A percentile compares a stretch with the other conserved stretches of the same genome.
Conservation (phyloP, 2,329 filamentous ascomycete genomes). For the Elsinoe fawcettii region DNA sequence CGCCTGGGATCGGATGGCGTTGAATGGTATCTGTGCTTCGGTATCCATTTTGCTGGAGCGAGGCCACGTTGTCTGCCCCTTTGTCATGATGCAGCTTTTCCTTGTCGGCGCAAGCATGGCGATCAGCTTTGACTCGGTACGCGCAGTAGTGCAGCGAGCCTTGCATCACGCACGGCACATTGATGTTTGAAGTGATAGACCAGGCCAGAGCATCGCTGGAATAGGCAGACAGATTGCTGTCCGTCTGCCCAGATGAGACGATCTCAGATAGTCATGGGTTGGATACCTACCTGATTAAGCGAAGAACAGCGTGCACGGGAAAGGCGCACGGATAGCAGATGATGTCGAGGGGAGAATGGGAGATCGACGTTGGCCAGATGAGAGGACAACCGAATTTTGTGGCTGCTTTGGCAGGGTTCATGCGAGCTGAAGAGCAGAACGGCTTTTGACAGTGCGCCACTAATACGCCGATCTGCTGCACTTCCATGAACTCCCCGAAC, state of each 20-base stretch:
- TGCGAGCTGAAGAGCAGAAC: constrained; percentile 9
- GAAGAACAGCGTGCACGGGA: neutral
- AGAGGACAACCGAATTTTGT: neutral
- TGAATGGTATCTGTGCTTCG: neutral
- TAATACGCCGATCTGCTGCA: constrained; percentile 3
- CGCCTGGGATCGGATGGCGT: constrained; percentile 1
- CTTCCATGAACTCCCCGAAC: constrained; percentile 11
- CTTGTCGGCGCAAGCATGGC: neutral
- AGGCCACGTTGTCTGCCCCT: constrained; percentile 2
- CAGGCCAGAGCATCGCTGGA: neutral
- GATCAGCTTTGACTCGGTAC: constrained; percentile 2
- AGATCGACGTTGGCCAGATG: neutral
- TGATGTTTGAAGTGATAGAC: neutral
- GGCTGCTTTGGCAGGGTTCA: constrained; percentile 10
- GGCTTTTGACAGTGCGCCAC: constrained; percentile 11
- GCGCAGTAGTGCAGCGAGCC: neutral
- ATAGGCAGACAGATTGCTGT: neutral
- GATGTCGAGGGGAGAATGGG: neutral
- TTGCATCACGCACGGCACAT: neutral
- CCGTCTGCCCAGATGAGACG: neutral
- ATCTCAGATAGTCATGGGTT: neutral
- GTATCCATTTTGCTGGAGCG: constrained; percentile 1
- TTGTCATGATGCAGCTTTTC: neutral
- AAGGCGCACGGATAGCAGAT: neutral
- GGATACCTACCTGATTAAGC: constrained; percentile 2